phyloP scores from a whole-genome alignment of 768 basidiomycete species.

The Tremella yokohamensis region DNA sequence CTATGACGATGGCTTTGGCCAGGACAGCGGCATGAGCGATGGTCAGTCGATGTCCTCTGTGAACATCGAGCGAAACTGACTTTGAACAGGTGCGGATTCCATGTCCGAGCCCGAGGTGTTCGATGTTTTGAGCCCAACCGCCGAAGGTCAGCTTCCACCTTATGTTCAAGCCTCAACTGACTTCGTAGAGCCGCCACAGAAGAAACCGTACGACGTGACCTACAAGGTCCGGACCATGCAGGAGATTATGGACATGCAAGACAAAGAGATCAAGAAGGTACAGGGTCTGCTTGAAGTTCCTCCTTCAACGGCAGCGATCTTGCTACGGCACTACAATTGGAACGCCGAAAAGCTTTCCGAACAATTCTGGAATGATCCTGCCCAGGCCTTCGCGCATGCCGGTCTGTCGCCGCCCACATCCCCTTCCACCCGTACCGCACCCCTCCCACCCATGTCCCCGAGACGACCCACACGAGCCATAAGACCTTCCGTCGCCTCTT shows the following conservation, averaged over 20 bases:
- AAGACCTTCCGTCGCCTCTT: slow-evolving; percentile 33
- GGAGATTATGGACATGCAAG: slow-evolving; percentile 74
- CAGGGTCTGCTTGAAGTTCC: slow-evolving; percentile 82
- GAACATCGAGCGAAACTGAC: neutral
- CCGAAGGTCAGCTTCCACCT: slow-evolving; percentile 37
- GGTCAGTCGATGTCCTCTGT: slow-evolving; percentile 16
- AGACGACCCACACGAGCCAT: slow-evolving; percentile 38
- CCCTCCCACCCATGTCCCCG: slow-evolving; percentile 50
- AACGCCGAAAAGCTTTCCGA: slow-evolving; percentile 95
- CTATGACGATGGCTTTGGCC: slow-evolving; percentile 25
- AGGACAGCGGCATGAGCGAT: slow-evolving; percentile 27
- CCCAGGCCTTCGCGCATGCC: slow-evolving; percentile 66
- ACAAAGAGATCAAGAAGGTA: slow-evolving; percentile 76
- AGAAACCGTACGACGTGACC: slow-evolving; percentile 70
- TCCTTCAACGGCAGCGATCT: slow-evolving; percentile 64
- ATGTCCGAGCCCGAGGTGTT: slow-evolving; percentile 40
- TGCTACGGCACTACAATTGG: slow-evolving; percentile 83
- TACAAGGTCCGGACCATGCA: slow-evolving; percentile 69
- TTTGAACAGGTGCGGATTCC: slow-evolving; percentile 29
- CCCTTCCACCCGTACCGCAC: slow-evolving; percentile 43
- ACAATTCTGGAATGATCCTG: slow-evolving; percentile 91
- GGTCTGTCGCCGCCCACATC: slow-evolving; percentile 60
- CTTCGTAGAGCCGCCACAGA: slow-evolving; percentile 32
- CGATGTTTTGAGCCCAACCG: slow-evolving; percentile 42
- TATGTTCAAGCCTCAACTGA: neutral